Percentiles rank a stretch among this genome's conserved stretches.
phyloP scores from a whole-genome alignment of 1,284 basidiomycete genomes.

The Cryptococcus depauperatus region DNA sequence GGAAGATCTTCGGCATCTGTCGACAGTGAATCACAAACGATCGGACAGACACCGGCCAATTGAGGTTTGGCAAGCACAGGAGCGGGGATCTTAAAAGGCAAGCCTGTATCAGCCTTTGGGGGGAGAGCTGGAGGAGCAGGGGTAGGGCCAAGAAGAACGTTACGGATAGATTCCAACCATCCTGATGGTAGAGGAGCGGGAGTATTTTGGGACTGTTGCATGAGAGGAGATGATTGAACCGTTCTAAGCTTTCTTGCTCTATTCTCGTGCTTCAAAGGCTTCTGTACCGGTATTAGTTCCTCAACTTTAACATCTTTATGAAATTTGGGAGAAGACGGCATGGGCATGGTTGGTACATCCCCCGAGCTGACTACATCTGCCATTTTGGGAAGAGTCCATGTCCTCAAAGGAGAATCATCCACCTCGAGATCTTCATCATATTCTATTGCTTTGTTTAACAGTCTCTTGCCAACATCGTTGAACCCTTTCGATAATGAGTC shows the following conservation, averaged over 20 bases:
- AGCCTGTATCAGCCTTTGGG: conserved; percentile 11
- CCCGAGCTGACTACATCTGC: not conserved
- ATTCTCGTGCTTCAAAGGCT: conserved; percentile 26
- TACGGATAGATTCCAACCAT: conserved; percentile 25
- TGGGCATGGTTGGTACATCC: conserved; percentile 7
- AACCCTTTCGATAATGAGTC: conserved; percentile 10
- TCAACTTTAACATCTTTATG: not conserved
- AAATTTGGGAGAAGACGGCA: conserved; percentile 7
- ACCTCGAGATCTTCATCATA: conserved; percentile 23
- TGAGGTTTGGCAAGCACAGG: conserved; percentile 30
- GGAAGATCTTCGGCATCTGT: conserved; percentile 40
- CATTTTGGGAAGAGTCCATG: conserved; percentile 1
- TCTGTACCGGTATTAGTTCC: conserved; percentile 1
- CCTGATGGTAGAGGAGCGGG: conserved; percentile 10
- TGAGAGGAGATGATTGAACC: conserved; percentile 25
- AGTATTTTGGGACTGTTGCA: conserved; percentile 11
- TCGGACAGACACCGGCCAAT: conserved; percentile 26
- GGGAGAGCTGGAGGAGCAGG: conserved; percentile 4
- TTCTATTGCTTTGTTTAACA: conserved; percentile 18
- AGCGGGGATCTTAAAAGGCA: conserved; percentile 21
- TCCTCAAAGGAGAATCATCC: conserved; percentile 19
- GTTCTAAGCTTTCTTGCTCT: conserved; percentile 24
- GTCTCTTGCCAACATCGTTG: conserved; percentile 13
- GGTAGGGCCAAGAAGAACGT: conserved; percentile 13
- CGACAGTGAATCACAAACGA: conserved; percentile 40